Evolutionary conservation across 2,329 filamentous ascomycete genomes (phyloP).

Genomic region (Fusarium sp.): DNA sequence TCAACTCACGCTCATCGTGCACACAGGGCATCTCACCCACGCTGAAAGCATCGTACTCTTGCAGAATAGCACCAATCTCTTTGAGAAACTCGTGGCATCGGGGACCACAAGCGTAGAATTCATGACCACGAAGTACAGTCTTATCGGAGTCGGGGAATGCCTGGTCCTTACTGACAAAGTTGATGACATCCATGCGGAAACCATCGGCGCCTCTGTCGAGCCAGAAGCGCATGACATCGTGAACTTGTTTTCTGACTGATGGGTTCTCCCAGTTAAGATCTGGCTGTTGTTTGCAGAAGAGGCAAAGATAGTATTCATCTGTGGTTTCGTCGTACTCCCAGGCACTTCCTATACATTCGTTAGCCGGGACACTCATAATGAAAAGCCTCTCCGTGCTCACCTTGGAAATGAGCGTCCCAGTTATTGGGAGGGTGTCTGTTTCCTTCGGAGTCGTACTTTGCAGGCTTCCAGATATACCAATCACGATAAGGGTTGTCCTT

Average conservation of each 20-base stretch:
- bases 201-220: constrained; percentile 73
- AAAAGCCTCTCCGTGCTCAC: constrained; percentile 9
- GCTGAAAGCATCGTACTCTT: constrained; percentile 61
- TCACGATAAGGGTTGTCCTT: constrained; percentile 65
- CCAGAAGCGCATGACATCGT: constrained; percentile 79
- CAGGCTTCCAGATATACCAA: constrained; percentile 74
- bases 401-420: constrained; percentile 58
- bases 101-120: constrained; percentile 65
- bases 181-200: constrained; percentile 75
- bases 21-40: constrained; percentile 63
- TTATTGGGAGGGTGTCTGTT: constrained; percentile 71
- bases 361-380: neutral
- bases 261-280: constrained; percentile 83
- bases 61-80: constrained; percentile 57
- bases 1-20: constrained; percentile 54
- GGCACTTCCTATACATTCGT: constrained; percentile 49
- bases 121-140: constrained; percentile 47
- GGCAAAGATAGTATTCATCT: constrained; percentile 69
- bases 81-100: constrained; percentile 58
- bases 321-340: constrained; percentile 63
- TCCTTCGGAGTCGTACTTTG: constrained; percentile 65
- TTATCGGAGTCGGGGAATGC: constrained; percentile 61
- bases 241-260: constrained; percentile 71
- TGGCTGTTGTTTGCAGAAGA: constrained; percentile 77
- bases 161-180: constrained; percentile 72